phyloP scores from a whole-genome alignment of 345 rosid genomes.

The Rhodamnia rubescens region DNA sequence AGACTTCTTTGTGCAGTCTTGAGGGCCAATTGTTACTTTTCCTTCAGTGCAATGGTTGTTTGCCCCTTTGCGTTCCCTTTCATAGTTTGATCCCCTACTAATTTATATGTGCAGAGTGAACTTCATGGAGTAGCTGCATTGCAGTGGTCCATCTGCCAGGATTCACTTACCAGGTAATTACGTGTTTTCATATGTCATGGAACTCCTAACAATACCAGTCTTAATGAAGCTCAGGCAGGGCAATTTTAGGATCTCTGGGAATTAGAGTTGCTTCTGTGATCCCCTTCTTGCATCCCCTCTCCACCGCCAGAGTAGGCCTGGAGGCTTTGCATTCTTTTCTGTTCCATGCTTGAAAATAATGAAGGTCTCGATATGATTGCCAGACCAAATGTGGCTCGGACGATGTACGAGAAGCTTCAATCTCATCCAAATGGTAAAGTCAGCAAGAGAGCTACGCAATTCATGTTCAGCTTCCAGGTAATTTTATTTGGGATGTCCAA shows the following conservation, averaged over 20 bases:
- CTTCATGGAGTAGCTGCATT: conserved; percentile 89
- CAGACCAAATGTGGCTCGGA: conserved; percentile 61
- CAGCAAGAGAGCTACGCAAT: conserved; percentile 69
- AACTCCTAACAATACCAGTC: neutral
- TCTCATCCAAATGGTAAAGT: conserved; percentile 66
- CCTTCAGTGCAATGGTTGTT: neutral
- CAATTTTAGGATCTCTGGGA: neutral
- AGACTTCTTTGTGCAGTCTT: neutral
- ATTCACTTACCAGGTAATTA: conserved; percentile 57
- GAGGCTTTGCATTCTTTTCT: neutral
- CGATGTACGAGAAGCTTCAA: conserved; percentile 80
- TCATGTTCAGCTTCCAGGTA: conserved; percentile 87
- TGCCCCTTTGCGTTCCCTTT: neutral
- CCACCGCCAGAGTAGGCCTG: neutral
- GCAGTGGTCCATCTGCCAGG: conserved; percentile 93
- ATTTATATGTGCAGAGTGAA: conserved; percentile 43
- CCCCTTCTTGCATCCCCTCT: neutral
- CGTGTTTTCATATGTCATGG: neutral
- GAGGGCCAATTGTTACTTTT: neutral
- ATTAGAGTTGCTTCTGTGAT: neutral
- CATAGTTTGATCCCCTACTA: neutral
- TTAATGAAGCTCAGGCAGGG: neutral
- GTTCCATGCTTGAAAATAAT: neutral
- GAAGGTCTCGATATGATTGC: conserved; percentile 2
- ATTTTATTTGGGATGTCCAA: neutral